Base-by-base conservation (phyloP, 805 yeast genomes). In the Saccharomycopsis fodiens region DNA sequence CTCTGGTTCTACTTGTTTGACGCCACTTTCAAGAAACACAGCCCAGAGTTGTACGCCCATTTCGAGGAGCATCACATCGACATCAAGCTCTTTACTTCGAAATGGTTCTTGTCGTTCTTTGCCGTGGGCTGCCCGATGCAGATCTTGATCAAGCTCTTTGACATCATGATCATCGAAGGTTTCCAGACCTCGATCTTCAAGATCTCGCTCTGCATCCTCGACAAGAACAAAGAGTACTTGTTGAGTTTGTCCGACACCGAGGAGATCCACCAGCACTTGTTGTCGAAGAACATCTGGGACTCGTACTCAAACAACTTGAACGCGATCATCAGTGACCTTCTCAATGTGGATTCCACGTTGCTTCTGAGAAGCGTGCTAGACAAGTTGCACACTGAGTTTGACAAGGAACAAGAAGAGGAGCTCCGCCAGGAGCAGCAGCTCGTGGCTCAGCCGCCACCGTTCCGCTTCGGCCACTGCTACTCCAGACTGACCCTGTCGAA, bases 41-140 rank as follows among this genome's bases (percentile, higher is more conserved):
- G 75, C 39, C 63, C 66, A 2, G 67, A 64, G 21, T 61, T 78
- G 35, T 61, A 58, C 42, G 39, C 49, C 2, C 82, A 79, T 55
- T 66, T 79, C 45, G 50, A 55, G 20, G 47, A 56, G 2, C 51
- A 64, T 3, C 60, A 58, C 45, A 69, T 64, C 54, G 80, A 65
- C 54, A 62, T 64, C 54, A 70, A 65, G 48, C 72, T 63, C 39
- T 77, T 69, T 57, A 66, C 78, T n/a, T 71, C 72, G 41, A 84
- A 79, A 56, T 79, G 85, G 85, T 78, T 82, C 68, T 58, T 79
- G 40, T 73, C 82, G 1, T 72, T 78, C 50, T 71, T 69, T 52
- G 75, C 81, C 1, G 74, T 76, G 27, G 79, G 80, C 35, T 68
- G 79, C n/a, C 85, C 85, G 1, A 69, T 63, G 59, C 67, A 47